Evolutionary conservation across 2,329 filamentous ascomycete genomes (phyloP).

Genomic region (Nannizzia gypsea): DNA sequence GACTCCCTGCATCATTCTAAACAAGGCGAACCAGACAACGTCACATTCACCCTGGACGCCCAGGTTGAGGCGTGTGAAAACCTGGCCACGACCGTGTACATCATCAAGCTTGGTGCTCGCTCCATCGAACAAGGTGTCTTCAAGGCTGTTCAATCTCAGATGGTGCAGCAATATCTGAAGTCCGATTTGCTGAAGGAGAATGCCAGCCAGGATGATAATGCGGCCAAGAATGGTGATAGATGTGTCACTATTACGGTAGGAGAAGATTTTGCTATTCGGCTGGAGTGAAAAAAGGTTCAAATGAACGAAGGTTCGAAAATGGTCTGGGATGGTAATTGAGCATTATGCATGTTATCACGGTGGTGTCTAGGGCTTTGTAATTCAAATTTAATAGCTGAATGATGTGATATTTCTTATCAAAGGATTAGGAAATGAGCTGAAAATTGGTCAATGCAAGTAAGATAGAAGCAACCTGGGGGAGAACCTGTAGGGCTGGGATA

Average conservation of each 20-base stretch:
- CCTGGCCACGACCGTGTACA: conserved; percentile 4
- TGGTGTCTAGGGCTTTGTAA: neutral
- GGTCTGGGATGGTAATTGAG: neutral
- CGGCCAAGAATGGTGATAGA: neutral
- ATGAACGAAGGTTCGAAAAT: neutral
- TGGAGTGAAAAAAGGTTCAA: neutral
- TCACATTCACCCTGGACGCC: conserved; percentile 1
- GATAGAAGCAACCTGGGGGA: neutral
- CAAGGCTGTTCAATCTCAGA: conserved; percentile 7
- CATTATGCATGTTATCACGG: neutral
- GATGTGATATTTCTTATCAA: neutral
- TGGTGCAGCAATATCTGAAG: conserved; percentile 7
- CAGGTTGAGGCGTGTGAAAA: neutral
- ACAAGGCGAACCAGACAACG: neutral
- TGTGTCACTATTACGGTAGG: neutral
- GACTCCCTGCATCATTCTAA: neutral
- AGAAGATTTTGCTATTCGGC: neutral
- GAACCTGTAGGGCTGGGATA: neutral
- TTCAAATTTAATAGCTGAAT: neutral
- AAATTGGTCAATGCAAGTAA: neutral
- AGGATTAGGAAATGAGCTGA: neutral
- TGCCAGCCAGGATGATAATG: neutral
- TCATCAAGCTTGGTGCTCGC: conserved; percentile 8
- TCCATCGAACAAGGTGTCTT: conserved; percentile 10
- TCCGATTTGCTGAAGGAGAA: neutral